Evolutionary conservation across 352 stramenopile species (phyloP).

Genomic region (Phytophthora lateralis): DNA sequence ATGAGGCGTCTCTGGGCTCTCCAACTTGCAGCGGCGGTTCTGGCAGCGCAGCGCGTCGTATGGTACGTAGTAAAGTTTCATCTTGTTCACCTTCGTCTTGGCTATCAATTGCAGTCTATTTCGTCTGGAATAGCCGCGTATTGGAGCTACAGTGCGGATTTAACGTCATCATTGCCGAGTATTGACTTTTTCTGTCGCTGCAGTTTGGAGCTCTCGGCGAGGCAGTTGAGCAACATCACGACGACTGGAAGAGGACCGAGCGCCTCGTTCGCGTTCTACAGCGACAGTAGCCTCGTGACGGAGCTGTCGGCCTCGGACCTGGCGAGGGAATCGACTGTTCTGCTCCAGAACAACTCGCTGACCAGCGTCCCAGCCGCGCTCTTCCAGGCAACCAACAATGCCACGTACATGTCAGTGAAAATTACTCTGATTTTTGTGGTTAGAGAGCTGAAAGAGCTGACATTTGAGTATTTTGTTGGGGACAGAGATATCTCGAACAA

Average conservation of each 20-base stretch:
- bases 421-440: background rate
- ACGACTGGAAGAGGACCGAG: constrained; percentile 8
- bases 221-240: constrained; percentile 45
- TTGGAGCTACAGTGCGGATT: background rate
- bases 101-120: constrained; percentile 1
- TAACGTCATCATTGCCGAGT: constrained; percentile 5
- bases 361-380: constrained; percentile 43
- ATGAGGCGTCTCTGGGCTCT: constrained; percentile 25
- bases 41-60: background rate
- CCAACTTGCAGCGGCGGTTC: constrained; percentile 13
- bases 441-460: background rate
- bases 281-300: constrained; percentile 11
- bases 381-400: constrained; percentile 48
- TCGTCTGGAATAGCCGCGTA: background rate
- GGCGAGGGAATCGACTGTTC: constrained; percentile 34
- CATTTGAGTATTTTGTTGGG: constrained; percentile 1
- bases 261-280: constrained; percentile 41
- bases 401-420: constrained; percentile 43
- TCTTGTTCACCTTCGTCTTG: constrained; percentile 2
- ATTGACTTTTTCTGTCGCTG: constrained; percentile 1
- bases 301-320: constrained; percentile 32
- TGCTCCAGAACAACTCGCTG: constrained; percentile 62
- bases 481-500: constrained; percentile 64
- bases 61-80: constrained; percentile 10
- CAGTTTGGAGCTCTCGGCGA: constrained; percentile 48